These are phyloP conservation scores for Epithemia pelagica DNA, from an alignment of 108 stramenopile species.

Conservation along the genomic window DNA sequence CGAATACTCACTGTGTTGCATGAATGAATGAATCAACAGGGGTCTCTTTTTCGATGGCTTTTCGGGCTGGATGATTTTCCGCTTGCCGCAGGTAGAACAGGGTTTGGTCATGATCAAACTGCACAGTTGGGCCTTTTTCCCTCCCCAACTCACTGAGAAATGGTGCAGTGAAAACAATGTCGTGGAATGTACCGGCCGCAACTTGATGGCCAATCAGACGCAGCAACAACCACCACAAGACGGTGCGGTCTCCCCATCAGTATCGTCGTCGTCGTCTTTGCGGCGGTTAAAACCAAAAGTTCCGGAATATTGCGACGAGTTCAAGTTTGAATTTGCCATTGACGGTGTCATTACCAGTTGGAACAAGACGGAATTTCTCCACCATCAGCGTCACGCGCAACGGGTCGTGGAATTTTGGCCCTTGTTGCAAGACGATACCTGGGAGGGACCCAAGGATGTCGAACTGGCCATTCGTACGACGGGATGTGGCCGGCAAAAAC, in stretches of 20 bases:
- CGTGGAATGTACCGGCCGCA: slow-evolving; percentile 3
- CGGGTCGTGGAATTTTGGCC: slow-evolving; percentile 39
- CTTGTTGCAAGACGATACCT: slow-evolving; percentile 50
- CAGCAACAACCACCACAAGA: too few species aligned
- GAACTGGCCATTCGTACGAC: slow-evolving; percentile 56
- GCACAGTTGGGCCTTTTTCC: slow-evolving; percentile 18
- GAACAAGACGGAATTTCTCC: slow-evolving; percentile 33
- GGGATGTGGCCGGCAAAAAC: slow-evolving; percentile 33
- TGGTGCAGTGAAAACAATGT: slow-evolving; percentile 43
- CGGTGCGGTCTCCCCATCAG: too few species aligned
- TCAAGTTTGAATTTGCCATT: slow-evolving; percentile 63
- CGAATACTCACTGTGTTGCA: too few species aligned
- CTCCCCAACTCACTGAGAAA: slow-evolving; percentile 17
- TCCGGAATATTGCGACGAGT: slow-evolving; percentile 32
- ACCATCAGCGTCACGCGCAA: slow-evolving; percentile 20
- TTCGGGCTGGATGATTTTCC: slow-evolving; percentile 57
- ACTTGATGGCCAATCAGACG: too few species aligned
- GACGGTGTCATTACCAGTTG: slow-evolving; percentile 46
- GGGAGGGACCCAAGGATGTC: slow-evolving; percentile 34
- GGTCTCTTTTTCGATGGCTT: not conserved
- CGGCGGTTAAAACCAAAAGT: slow-evolving; percentile 2
- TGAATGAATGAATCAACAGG: slow-evolving; percentile 1
- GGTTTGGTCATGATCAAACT: slow-evolving; percentile 53
- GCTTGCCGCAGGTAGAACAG: slow-evolving; percentile 34
- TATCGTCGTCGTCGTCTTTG: too few species aligned